Conservation (phyloP, 352 stramenopile genomes). For the Globisporangium radiosum region DNA sequence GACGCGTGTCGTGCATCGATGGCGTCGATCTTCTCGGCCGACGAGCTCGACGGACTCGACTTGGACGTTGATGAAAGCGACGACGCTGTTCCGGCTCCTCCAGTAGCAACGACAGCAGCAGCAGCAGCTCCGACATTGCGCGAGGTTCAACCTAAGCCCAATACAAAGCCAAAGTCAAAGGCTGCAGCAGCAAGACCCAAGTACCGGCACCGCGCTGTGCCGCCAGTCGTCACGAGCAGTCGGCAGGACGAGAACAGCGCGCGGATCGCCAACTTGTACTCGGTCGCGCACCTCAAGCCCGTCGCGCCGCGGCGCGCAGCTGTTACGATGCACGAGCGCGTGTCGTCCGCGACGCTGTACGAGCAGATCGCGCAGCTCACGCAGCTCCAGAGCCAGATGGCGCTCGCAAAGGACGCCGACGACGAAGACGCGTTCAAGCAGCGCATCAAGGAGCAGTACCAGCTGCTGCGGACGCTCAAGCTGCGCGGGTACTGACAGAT, state of each 20-base stretch:
- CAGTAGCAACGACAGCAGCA: background rate
- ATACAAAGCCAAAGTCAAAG: no score
- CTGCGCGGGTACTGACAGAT: slow-evolving; percentile 15
- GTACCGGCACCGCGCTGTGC: background rate
- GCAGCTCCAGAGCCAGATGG: slow-evolving; percentile 47
- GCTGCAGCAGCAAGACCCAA: background rate
- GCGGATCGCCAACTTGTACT: slow-evolving; percentile 15
- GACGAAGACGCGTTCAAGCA: slow-evolving; percentile 42
- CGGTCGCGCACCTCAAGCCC: slow-evolving; percentile 11
- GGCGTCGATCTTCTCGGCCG: slow-evolving; percentile 36
- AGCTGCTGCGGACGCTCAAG: slow-evolving; percentile 41
- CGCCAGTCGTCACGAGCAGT: background rate
- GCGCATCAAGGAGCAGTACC: slow-evolving; percentile 58
- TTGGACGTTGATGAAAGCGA: slow-evolving; percentile 13
- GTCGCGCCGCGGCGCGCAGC: slow-evolving; percentile 12
- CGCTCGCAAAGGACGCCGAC: slow-evolving; percentile 29
- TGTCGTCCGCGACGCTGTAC: slow-evolving; percentile 31
- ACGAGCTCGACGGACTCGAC: slow-evolving; percentile 42
- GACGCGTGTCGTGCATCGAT: slow-evolving; percentile 55
- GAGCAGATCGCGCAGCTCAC: slow-evolving; percentile 49
- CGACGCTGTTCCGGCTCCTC: background rate
- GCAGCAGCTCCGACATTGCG: background rate
- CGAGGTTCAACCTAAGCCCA: slow-evolving; percentile 2
- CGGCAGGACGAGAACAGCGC: slow-evolving; percentile 11
- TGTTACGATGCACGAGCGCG: slow-evolving; percentile 24